phyloP scores from a whole-genome alignment of 2,329 filamentous ascomycete species.

The Xylaria hypoxylon region DNA sequence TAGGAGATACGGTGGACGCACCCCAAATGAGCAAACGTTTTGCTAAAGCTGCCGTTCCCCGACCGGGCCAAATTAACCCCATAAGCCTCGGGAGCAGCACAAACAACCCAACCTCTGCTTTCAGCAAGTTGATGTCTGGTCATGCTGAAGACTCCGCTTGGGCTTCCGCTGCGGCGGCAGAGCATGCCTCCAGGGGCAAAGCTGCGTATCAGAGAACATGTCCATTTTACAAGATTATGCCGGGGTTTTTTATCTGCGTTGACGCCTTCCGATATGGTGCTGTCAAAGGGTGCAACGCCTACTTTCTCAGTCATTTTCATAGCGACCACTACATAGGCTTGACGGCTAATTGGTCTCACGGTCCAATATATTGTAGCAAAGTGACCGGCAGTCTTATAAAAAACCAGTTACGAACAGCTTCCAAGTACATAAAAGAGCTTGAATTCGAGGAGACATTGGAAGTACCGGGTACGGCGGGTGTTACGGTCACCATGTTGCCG shows the following conservation, averaged over 20 bases:
- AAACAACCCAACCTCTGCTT: conserved; percentile 73
- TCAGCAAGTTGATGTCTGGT: conserved; percentile 91
- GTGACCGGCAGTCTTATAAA: conserved; percentile 91
- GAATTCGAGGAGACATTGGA: conserved; percentile 86
- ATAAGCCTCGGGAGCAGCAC: conserved; percentile 66
- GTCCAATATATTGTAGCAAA: conserved; percentile 95
- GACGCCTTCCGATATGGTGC: conserved; percentile 97
- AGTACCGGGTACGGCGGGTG: conserved; percentile 84
- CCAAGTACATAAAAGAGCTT: conserved; percentile 84
- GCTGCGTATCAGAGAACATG: conserved; percentile 90
- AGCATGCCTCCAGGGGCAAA: conserved; percentile 82
- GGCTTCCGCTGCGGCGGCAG: conserved; percentile 84
- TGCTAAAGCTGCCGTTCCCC: conserved; percentile 75
- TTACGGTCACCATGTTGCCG: conserved; percentile 91
- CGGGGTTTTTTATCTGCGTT: conserved; percentile 90
- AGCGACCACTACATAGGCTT: conserved; percentile 97
- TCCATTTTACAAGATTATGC: conserved; percentile 98
- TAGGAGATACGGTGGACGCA: conserved; percentile 51
- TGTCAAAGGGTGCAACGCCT: conserved; percentile 90
- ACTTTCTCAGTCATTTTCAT: conserved; percentile 98
- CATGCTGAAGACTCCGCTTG: conserved; percentile 93
- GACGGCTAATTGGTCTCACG: conserved; percentile 88
- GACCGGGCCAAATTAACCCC: conserved; percentile 84
- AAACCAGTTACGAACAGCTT: conserved; percentile 85
- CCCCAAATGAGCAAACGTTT: conserved; percentile 67